A percentile compares a stretch with the other conserved stretches of the same genome.
Conservation (phyloP, 768 basidiomycete species). For the Cyathus striatus region DNA sequence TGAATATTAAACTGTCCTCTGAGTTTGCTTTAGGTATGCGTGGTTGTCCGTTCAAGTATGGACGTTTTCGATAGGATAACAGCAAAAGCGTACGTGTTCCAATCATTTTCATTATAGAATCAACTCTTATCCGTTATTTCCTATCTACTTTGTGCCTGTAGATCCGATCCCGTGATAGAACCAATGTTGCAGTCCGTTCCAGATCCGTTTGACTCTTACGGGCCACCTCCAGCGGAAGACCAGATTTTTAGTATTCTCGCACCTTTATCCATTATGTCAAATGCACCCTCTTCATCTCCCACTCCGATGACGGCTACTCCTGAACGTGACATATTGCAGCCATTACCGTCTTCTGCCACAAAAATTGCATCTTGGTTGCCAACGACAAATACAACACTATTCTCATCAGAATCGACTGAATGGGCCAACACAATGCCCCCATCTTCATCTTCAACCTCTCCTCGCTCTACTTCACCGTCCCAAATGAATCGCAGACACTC, state of each 20-base stretch:
- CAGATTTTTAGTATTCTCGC: conserved; percentile 92
- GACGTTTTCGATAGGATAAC: conserved; percentile 89
- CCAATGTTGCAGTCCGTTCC: conserved; percentile 87
- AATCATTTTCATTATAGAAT: conserved; percentile 9
- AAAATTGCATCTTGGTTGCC: conserved; percentile 47
- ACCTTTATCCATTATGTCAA: conserved; percentile 73
- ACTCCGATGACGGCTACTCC: conserved; percentile 52
- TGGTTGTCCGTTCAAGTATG: conserved; percentile 85
- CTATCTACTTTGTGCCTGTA: conserved; percentile 16
- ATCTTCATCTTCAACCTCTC: conserved; percentile 37
- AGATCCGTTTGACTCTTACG: conserved; percentile 91
- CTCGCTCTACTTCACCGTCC: conserved; percentile 50
- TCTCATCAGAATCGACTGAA: conserved; percentile 47
- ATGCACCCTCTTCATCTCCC: conserved; percentile 45
- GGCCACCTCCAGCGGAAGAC: conserved; percentile 81
- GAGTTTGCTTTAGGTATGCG: conserved; percentile 51
- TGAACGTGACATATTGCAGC: conserved; percentile 28
- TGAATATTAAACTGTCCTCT: conserved; percentile 1
- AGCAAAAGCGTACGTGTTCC: conserved; percentile 68
- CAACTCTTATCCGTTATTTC: too few species aligned
- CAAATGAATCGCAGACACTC: conserved; percentile 43
- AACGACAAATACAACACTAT: conserved; percentile 33
- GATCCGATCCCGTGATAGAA: conserved; percentile 86
- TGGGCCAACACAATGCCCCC: conserved; percentile 50
- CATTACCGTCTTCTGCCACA: conserved; percentile 23